Evolutionary conservation across 495 filamentous ascomycete genomes (phyloP), one percentile per base, ranked within the genome.

Genomic region (Pseudotulostoma volvatum): DNA sequence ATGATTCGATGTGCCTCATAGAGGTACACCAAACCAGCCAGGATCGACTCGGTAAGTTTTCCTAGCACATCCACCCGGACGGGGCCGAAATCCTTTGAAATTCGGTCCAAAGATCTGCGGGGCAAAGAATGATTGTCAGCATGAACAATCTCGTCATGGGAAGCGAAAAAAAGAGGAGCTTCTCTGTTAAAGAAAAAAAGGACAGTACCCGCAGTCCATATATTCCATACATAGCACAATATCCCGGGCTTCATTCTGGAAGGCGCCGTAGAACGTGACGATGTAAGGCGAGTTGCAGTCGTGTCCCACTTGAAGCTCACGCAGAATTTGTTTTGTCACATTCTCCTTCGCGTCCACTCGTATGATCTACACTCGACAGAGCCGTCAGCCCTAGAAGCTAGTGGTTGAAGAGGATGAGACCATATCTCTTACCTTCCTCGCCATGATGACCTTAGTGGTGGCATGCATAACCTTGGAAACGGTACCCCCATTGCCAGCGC

Each of bases 151-250:
- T 8, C 28, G 28, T n/a, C 28, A 31, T n/a, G n/a, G n/a, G n/a
- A n/a, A n/a, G n/a, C n/a, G n/a, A n/a, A n/a, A n/a, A n/a, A n/a
- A n/a, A n/a, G n/a, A n/a, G n/a, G n/a, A n/a, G n/a, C n/a, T n/a
- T n/a, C n/a, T n/a, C n/a, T n/a, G n/a, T n/a, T n/a, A n/a, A n/a
- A n/a, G n/a, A n/a, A 28, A 28, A n/a, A 33, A 36, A 30, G 31
- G 9, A 13, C 60, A 76, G 56, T 72, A 97, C 90, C 92, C 92
- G 59, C 85, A 84, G 65, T 97, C 90, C 86, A 93, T 93, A 52
- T 97, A 95, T 56, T 97, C 90, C 90, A 97, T 97, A 55, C 90
- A 97, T 80, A 97, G 80, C 43, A 95, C 85, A 43, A 97, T 92
- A 61, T 96, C 90, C 45, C 90, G 81, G 33, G 79, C 80, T 47